Conservation (phyloP, 495 filamentous ascomycete species). For the Podospora comata region DNA sequence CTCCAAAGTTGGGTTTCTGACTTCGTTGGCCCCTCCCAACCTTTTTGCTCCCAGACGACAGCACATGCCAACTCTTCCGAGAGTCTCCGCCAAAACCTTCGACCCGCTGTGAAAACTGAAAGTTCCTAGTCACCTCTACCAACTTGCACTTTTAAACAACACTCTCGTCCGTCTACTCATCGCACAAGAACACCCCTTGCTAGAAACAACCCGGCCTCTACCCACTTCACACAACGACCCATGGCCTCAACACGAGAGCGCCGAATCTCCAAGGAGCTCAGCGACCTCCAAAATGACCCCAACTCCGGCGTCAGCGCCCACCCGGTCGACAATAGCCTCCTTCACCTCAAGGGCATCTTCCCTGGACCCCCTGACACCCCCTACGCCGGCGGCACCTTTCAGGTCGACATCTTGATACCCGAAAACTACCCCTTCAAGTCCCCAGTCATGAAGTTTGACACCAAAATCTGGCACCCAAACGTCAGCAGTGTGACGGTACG, state of each 20-base stretch:
- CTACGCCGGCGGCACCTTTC: constrained; percentile 83
- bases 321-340: constrained; percentile 68
- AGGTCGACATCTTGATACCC: constrained; percentile 83
- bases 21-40: background rate
- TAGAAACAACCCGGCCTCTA: background rate
- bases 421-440: constrained; percentile 91
- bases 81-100: background rate
- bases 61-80: background rate
- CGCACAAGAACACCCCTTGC: background rate
- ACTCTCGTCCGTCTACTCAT: background rate
- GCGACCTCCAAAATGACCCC: constrained; percentile 74
- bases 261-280: constrained; percentile 86
- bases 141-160: background rate
- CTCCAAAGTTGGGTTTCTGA: constrained; percentile 2
- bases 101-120: background rate
- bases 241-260: constrained; percentile 80
- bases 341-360: constrained; percentile 80
- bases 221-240: constrained; percentile 6
- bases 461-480: constrained; percentile 98
- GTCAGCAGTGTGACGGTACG: constrained; percentile 90
- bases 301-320: constrained; percentile 69
- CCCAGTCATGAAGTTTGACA: constrained; percentile 88
- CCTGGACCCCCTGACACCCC: constrained; percentile 87
- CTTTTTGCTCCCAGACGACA: background rate
- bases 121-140: background rate